These are phyloP conservation scores for Prunus persica DNA, from an alignment of 306 rosid genomes.

Conservation along the genomic window Prunus_persica_NCBIv2 NC_034009.1:42450501-42451000, in stretches of 20 bases:
- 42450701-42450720: conserved; percentile 32
- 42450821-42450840: conserved; percentile 31
- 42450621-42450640: neutral
- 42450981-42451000: conserved; percentile 34
- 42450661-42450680: conserved; percentile 52
- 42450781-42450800: conserved; percentile 43
- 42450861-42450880: conserved; percentile 25
- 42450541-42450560: neutral
- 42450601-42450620: neutral
- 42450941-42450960: conserved; percentile 33
- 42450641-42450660: neutral
- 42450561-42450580: neutral
- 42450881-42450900: conserved; percentile 32
- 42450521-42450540: too few relatives aligned
- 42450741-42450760: conserved; percentile 40
- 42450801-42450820: conserved; percentile 29
- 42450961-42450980: conserved; percentile 22
- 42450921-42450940: conserved; percentile 34
- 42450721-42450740: conserved; percentile 32
- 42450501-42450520: too few relatives aligned
- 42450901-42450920: conserved; percentile 13
- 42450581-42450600: neutral
- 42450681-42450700: conserved; percentile 41
- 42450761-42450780: conserved; percentile 28
- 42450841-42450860: conserved; percentile 35